Percentiles rank a stretch among this genome's conserved stretches.
These are phyloP conservation scores for Endothia cerciana DNA, from an alignment of 2,329 filamentous ascomycete species.

Conservation along the genomic window DNA sequence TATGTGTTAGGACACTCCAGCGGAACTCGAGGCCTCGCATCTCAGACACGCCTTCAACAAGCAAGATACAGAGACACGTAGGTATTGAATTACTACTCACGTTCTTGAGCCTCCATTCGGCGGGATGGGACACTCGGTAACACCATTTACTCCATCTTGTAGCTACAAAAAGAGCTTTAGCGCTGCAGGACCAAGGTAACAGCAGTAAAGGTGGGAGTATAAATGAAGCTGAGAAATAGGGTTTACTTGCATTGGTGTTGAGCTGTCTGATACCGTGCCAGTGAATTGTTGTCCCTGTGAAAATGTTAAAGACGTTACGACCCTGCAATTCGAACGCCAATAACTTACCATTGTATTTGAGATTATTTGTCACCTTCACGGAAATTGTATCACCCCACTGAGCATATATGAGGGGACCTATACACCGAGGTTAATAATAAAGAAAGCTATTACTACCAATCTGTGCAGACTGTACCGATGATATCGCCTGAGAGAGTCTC, in stretches of 20 bases:
- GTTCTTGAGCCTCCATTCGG: conserved; percentile 37
- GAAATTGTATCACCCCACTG: conserved; percentile 57
- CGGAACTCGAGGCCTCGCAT: not conserved
- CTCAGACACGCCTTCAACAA: not conserved
- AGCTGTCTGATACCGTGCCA: conserved; percentile 54
- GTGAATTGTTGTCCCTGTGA: conserved; percentile 47
- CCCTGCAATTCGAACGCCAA: not conserved
- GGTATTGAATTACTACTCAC: not conserved
- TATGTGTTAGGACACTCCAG: not conserved
- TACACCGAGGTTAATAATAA: conserved; percentile 4
- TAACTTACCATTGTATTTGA: conserved; percentile 47
- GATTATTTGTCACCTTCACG: conserved; percentile 68
- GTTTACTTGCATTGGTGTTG: conserved; percentile 38
- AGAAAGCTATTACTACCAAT: not conserved
- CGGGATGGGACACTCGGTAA: conserved; percentile 47
- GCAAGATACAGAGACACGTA: not conserved
- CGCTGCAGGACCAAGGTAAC: not conserved
- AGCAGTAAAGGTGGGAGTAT: not conserved
- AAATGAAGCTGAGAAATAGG: not conserved
- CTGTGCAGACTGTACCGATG: conserved; percentile 9
- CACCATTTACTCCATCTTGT: conserved; percentile 51
- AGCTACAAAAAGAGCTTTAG: conserved; percentile 31
- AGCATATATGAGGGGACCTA: conserved; percentile 57
- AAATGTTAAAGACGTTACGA: not conserved
- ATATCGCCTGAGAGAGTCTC: conserved; percentile 17